Base-by-base conservation (phyloP, 2,329 filamentous ascomycete genomes). In the Pseudogymnoascus sp. region DNA sequence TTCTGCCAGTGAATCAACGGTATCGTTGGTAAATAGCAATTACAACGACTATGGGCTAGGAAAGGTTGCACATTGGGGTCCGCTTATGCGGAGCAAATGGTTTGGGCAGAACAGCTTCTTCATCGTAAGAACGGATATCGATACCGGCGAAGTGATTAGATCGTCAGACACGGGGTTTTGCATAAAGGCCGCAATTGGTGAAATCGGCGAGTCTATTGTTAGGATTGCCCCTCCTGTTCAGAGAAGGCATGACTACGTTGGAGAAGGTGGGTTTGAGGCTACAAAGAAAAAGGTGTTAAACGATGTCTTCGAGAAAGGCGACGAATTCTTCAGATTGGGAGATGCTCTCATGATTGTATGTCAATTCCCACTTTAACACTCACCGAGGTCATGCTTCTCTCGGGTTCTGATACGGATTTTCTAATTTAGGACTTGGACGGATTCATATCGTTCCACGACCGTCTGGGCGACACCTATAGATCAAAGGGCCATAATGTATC, bases 341-440 rank as follows among this genome's bases (percentile, higher is more conserved):
- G 40, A 45, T 45, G 40, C 40, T n/a, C 40, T 45, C 40, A 45
- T 45, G 40, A 45, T 45, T n/a, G 40, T 45, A 45, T 45, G 40
- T 45, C 12, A 27, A 27, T n/a, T n/a, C 40, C 21, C 40, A 10
- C 8, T 45, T 27, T 42, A 10, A 45, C 2, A n/a, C 6, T n/a
- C 21, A 27, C 40, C 21, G 12, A 27, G 21, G 21, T n/a, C 12
- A 45, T 27, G 21, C 13, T 42, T 25, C 40, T 42, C 2, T 25
- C 10, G 13, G 12, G 12, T 27, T 8, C 40, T 45, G 21, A 45
- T 45, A 27, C 12, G 27, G 12, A n/a, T 27, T 4, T 1, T 45
- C 15, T 25, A 12, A 25, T 25, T 45, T 45, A 45, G 40, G 40
- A 45, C 21, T n/a, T 6, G 1, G 40, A 45, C 21, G 40, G 40